Evolutionary conservation across 495 filamentous ascomycete genomes (phyloP).

Genomic region (Saxophila tyrrhenica): DNA sequence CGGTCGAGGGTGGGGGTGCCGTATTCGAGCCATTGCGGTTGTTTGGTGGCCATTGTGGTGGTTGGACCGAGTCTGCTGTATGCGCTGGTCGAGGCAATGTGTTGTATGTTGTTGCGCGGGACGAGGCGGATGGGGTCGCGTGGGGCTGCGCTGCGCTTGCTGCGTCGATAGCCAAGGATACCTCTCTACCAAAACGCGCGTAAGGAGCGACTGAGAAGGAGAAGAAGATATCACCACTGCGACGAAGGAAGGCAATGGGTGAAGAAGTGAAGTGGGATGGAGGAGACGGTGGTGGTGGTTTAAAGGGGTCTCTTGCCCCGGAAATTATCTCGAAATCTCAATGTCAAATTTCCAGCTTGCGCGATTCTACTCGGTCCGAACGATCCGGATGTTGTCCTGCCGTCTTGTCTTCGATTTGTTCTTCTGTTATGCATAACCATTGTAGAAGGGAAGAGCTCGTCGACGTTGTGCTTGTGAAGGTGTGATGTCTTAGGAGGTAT

Average conservation of each 20-base stretch:
- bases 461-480: too few relatives aligned
- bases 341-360: not conserved
- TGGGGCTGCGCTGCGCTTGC: not conserved
- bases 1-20: constrained; percentile 65
- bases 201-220: not conserved
- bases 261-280: not conserved
- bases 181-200: not conserved
- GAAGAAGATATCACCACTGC: not conserved
- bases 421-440: too few relatives aligned
- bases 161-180: not conserved
- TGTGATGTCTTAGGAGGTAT: too few relatives aligned
- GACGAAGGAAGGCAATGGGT: not conserved
- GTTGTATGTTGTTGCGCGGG: not conserved
- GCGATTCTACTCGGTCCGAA: not conserved
- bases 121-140: not conserved
- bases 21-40: constrained; percentile 27
- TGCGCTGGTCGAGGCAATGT: not conserved
- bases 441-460: too few relatives aligned
- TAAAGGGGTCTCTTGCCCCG: not conserved
- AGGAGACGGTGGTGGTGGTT: not conserved
- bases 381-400: not conserved
- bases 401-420: too few relatives aligned
- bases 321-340: not conserved
- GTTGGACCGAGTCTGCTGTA: not conserved
- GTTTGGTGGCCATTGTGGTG: constrained; percentile 2